Evolutionary conservation across 169 alveolate species (phyloP), one percentile per base, ranked within the genome.

Genomic region (Plasmodium yoelii): DNA sequence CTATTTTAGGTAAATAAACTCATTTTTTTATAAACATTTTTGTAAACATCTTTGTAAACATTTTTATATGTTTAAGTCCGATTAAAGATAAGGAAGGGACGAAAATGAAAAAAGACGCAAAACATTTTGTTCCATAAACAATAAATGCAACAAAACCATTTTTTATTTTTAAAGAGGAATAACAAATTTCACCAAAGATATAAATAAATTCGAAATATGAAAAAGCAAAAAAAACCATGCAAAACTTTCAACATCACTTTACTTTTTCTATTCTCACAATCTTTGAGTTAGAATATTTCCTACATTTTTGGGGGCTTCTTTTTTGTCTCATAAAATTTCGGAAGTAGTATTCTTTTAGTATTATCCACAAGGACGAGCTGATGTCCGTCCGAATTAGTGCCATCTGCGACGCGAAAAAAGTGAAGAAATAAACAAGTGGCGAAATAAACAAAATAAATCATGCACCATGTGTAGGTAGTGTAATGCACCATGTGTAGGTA

Each of bases 301-400:
- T 57, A 61, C 42, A 10, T 5, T 67, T 82, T 22, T 53, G 53
- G 55, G 39, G 26, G 15, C 77, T 65, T 9, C 65, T 70, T 34
- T 53, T 71, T 46, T 55, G 53, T 72, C 65, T 70, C 75, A 44
- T 68, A 34, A 24, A 86, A 64, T 57, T 86, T 42, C 91, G 53
- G 57, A 86, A 86, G 49, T 86, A 51, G 64, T 86, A 60, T 68
- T 86, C 91, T 64, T 86, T 86, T 55, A 86, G 64, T 65, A 86
- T 46, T 15, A 69, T 56, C 91, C 87, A 86, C 18, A 86, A 44
- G 87, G 91, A 86, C 6, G 70, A 18, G 28, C 87, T 69, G 28
- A 86, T 59, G 46, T 86, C 91, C 10, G 91, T 86, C 49, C 19
- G 74, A 42, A 86, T 86, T 19, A 86, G 71, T 42, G 87, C 91